phyloP scores from a whole-genome alignment of 2,329 filamentous ascomycete genomes.

The Paecilomyces fulvus region DNA sequence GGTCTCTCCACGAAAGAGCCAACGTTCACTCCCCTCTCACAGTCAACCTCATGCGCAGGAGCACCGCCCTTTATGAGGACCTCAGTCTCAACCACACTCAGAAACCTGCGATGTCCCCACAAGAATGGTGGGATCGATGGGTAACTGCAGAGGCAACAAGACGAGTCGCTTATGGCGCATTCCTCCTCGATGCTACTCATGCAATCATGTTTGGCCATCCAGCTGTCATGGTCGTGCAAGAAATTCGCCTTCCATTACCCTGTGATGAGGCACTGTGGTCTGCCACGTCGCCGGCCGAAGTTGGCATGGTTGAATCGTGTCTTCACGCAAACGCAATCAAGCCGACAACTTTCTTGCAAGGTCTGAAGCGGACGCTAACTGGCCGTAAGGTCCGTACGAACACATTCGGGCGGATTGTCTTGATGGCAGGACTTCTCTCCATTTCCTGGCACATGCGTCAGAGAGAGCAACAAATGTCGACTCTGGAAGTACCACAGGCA shows the following conservation, averaged over 20 bases:
- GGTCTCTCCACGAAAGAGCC: conserved; percentile 82
- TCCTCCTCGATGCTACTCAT: conserved; percentile 91
- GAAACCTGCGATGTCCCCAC: conserved; percentile 56
- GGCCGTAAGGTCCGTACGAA: conserved; percentile 83
- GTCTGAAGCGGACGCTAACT: conserved; percentile 79
- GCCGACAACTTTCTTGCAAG: conserved; percentile 80
- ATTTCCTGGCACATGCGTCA: conserved; percentile 98
- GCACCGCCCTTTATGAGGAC: conserved; percentile 80
- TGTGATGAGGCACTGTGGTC: conserved; percentile 92
- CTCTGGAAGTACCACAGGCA: conserved; percentile 68
- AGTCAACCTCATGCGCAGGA: conserved; percentile 87
- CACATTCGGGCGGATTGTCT: conserved; percentile 80
- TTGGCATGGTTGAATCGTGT: conserved; percentile 72
- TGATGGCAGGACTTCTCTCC: conserved; percentile 89
- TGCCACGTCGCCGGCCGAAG: conserved; percentile 78
- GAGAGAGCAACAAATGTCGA: conserved; percentile 83
- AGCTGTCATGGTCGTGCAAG: conserved; percentile 92
- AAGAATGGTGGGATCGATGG: conserved; percentile 95
- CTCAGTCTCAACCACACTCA: conserved; percentile 72
- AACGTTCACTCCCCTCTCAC: conserved; percentile 97
- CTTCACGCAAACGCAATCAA: conserved; percentile 74
- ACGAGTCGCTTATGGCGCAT: conserved; percentile 84
- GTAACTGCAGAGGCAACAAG: conserved; percentile 88
- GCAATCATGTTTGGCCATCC: conserved; percentile 98
- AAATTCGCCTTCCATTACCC: conserved; percentile 82